Percentiles rank a stretch among this genome's conserved stretches.
Conservation (phyloP, 1,284 basidiomycete species). For the Mycena citricolor region DNA sequence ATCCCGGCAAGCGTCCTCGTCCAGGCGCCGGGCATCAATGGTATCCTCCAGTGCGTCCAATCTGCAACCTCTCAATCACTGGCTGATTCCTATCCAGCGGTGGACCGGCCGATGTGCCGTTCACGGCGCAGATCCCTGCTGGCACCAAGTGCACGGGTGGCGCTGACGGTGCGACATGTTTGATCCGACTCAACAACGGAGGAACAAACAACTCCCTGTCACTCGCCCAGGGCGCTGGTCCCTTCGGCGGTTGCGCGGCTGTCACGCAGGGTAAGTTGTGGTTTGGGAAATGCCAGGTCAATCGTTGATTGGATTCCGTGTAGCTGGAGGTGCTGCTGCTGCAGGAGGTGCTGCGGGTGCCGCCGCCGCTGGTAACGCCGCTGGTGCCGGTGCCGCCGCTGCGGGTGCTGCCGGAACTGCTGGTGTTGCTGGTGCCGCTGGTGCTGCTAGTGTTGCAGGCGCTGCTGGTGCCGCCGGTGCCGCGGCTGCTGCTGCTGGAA, state of each 20-base stretch:
- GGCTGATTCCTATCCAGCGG: slow-evolving; percentile 15
- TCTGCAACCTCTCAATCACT: background rate
- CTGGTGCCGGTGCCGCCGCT: too few species aligned
- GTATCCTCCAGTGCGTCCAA: slow-evolving; percentile 19
- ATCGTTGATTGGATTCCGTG: background rate
- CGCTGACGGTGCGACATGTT: slow-evolving; percentile 19
- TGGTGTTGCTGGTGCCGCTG: background rate
- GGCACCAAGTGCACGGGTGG: slow-evolving; percentile 26
- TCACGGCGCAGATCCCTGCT: slow-evolving; percentile 20
- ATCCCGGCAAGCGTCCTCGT: slow-evolving; percentile 18
- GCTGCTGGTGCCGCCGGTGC: slow-evolving; percentile 1
- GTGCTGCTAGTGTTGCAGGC: background rate
- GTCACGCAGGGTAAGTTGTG: slow-evolving; percentile 19
- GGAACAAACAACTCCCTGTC: slow-evolving; percentile 19
- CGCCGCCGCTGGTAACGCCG: too few species aligned
- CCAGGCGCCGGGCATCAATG: slow-evolving; percentile 24
- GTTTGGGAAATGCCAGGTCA: too few species aligned
- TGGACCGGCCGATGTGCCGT: slow-evolving; percentile 24
- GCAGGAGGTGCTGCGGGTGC: too few species aligned
- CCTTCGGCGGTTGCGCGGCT: slow-evolving; percentile 27
- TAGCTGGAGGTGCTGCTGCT: background rate
- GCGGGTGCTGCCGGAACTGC: slow-evolving; percentile 6
- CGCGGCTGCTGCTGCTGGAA: slow-evolving; percentile 1
- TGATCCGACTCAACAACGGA: slow-evolving; percentile 27
- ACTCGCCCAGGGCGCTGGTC: slow-evolving; percentile 26